Evolutionary conservation across 1,284 basidiomycete species (phyloP).

Genomic region (Malassezia obtusa): DNA sequence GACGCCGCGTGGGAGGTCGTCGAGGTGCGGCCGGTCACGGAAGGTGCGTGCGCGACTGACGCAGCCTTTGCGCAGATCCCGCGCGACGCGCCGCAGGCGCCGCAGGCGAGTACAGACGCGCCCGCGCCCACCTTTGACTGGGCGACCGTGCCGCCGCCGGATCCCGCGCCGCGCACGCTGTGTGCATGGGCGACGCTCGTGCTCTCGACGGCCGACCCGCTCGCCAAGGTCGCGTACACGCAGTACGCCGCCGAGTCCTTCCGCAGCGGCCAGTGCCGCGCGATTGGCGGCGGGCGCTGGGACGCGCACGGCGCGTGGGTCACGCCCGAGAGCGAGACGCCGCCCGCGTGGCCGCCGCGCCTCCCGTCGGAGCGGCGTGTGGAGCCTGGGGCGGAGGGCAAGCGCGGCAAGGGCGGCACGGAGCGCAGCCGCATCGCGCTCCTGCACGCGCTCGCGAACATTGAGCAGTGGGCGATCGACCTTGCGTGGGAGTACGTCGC

Average conservation of each 20-base stretch:
- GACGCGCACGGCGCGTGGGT: conserved; percentile 18
- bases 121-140: conserved; percentile 46
- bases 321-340: conserved; percentile 41
- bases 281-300: conserved; percentile 54
- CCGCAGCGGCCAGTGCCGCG: conserved; percentile 59
- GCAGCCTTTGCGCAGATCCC: conserved; percentile 5
- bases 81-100: not conserved
- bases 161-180: conserved; percentile 51
- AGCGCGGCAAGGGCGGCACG: conserved; percentile 54
- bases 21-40: conserved; percentile 68
- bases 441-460: conserved; percentile 74
- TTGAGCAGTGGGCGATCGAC: conserved; percentile 71
- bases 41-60: conserved; percentile 50
- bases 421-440: conserved; percentile 63
- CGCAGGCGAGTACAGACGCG: conserved; percentile 13
- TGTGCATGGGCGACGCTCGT: conserved; percentile 68
- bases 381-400: conserved; percentile 58
- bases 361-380: conserved; percentile 53
- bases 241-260: conserved; percentile 62
- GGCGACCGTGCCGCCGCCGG: conserved; percentile 17
- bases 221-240: conserved; percentile 63
- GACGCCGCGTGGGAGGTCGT: conserved; percentile 59
- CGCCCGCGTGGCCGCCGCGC: conserved; percentile 63
- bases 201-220: conserved; percentile 62
- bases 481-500: conserved; percentile 43